Percentiles rank a stretch among this genome's conserved stretches.
Conservation (phyloP, 2,329 filamentous ascomycete species). For the Phoma sp. region DNA sequence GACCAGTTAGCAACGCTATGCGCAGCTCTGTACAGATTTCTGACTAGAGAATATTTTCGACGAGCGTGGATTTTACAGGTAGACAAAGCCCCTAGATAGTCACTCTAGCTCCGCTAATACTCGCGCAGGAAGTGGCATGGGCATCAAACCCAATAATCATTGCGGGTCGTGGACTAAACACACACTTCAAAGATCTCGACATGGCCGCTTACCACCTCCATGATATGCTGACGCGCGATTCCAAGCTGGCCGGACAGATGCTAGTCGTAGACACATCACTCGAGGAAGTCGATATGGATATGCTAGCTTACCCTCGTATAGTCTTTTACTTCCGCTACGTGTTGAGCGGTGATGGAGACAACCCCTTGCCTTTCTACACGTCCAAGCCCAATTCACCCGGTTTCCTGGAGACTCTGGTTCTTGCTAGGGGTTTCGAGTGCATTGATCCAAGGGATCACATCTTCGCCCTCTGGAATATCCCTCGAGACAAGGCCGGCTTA, state of each 20-base stretch:
- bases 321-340: background rate
- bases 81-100: background rate
- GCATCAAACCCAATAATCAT: background rate
- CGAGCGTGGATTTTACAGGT: background rate
- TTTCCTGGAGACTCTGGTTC: background rate
- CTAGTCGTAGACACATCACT: background rate
- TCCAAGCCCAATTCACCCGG: background rate
- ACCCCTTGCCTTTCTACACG: background rate
- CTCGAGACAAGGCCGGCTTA: background rate
- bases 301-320: background rate
- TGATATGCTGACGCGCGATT: background rate
- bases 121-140: background rate
- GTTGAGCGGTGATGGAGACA: background rate
- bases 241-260: background rate
- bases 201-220: background rate
- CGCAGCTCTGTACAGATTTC: background rate
- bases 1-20: background rate
- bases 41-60: background rate
- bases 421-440: background rate
- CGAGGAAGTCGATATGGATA: background rate
- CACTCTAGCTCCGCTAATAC: background rate
- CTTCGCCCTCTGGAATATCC: background rate
- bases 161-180: background rate
- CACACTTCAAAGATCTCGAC: background rate
- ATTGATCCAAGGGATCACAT: background rate